Base-by-base conservation (phyloP, 805 yeast genomes). In the Metschnikowia amazonensis region DNA sequence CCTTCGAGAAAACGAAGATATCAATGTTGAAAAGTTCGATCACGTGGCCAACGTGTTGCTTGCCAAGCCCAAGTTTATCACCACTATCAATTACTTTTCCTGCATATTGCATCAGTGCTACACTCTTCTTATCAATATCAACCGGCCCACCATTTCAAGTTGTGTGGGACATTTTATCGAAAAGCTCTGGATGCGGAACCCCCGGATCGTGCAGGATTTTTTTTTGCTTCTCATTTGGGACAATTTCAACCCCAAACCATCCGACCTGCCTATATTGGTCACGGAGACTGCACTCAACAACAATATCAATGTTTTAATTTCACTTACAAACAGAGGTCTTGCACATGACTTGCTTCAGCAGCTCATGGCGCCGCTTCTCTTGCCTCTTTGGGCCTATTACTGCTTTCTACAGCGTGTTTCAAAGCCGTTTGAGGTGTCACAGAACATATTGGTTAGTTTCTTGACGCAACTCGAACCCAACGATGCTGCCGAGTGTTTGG, bases 1-100 rank as follows among this genome's bases (percentile, higher is more conserved):
- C 0, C 69, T 86, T 21, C 70, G 96, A 46, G 95, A 88, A 34
- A 72, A 75, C 44, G 92, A 84, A 45, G 81, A 80, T 10, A 64
- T 89, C 11, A 82, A 81, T 50, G 63, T 81, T n/a, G 80, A 79
- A 27, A 84, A 81, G 52, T 70, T 87, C 39, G 80, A 79, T 23
- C 77, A 82, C 46, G 85, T 87, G 1, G 79, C 86, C n/a, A 76
- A 74, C 34, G 72, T 88, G 2, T 61, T 92, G 13, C 60, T 84
- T 24, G 64, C 82, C 14, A 82, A 81, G 48, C 97, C 97, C 0
- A 66, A 64, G 38, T 56, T 59, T 0, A 57, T 83, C 7, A 45
- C 71, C 1, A 68, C 80, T 0, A 62, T 59, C 0, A 70, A 60
- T 0, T 92, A 88, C 60, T 82, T 81, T 51, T 52, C 66, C 1